Base-by-base conservation (phyloP, 352 stramenopile species). In the Globisporangium nunn region DNA sequence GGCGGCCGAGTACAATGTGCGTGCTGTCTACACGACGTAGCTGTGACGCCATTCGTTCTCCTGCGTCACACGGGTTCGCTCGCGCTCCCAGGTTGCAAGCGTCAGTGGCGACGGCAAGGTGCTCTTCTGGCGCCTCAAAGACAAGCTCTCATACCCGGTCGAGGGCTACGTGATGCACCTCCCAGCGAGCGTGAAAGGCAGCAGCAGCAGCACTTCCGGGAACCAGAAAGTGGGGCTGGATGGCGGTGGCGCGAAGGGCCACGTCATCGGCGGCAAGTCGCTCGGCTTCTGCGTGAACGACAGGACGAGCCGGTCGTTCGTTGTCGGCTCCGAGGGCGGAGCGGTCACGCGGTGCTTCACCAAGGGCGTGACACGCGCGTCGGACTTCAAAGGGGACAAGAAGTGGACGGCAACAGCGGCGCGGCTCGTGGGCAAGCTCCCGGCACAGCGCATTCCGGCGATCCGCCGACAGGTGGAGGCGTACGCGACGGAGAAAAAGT, bases 51-150 rank as follows among this genome's bases (percentile, higher is more conserved):
- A 23, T 23, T 23, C 23, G 23, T 23, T 23, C 23, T 23, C 23
- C 23, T 23, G 23, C 23, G 23, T 23, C 23, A 12, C 10, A 6
- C 37, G 17, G 12, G 30, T 40, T 44, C 10, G 51, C 29, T 41
- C 35, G 5, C 40, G 28, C 39, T 41, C 23, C 11, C 33, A 87
- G 74, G 66, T 91, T 52, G 76, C 78, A 10, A 92, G 82, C 59
- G 80, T 92, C 14, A 90, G 80, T 44, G 78, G 83, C 2, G 87
- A 96, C 48, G 87, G 87, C 35, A 93, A 92, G 59, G 74, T 93
- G 28, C 72, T 96, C 30, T 88, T 93, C 56, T 96, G 87, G 87
- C 68, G 76, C 35, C 66, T 95, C 29, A 88, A 91, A 57, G 87
- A 96, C 68, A 92, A 93, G 50, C 80, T 96, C 46, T 59, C 76